Evolutionary conservation across 2,329 filamentous ascomycete species (phyloP), one percentile per base, ranked within the genome.

Genomic region (Cladophialophora immunda): DNA sequence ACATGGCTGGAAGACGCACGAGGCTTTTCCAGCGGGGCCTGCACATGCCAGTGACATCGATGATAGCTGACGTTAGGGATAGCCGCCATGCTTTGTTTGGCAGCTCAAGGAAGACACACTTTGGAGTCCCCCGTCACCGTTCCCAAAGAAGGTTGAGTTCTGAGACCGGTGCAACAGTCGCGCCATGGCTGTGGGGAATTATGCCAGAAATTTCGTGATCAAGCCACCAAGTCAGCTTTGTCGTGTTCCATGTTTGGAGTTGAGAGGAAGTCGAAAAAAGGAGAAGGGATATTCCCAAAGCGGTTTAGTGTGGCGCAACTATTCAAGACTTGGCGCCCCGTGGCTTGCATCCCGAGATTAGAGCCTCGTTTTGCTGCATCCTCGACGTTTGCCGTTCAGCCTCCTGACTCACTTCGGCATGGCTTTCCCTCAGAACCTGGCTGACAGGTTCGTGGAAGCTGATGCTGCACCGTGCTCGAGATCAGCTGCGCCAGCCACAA

Each of bases 261-360:
- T 34, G 58, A 62, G 32, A 30, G 17, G 53, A 32, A 32, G 60
- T 62, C 47, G 60, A 47, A 34, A 62, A 62, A 62, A 62, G 60
- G 60, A 62, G 60, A 62, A 47, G 34, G 52, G 34, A 55, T 19
- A 55, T 29, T 25, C 60, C 60, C 7, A 34, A 50, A 30, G 5
- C 1, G 60, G 60, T 8, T 50, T 62, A 47, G 60, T 30, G 27
- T 15, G n/a, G 6, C 19, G 27, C 19, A 32, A 62, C 60, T 56
- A 56, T 62, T 55, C 60, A 47, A 45, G 19, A 17, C 60, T 62
- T 62, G 60, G 60, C 60, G 17, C 29, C 19, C 50, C 19, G 50
- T 41, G 60, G 53, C 60, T 56, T 55, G 50, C 32, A 55, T 62
- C 50, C 27, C 50, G 60, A 62, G 60, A 62, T 62, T 62, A 11